A percentile compares a stretch with the other conserved stretches of the same genome.
Conservation (phyloP, 2,329 filamentous ascomycete genomes). For the Nothophoma quercina region DNA sequence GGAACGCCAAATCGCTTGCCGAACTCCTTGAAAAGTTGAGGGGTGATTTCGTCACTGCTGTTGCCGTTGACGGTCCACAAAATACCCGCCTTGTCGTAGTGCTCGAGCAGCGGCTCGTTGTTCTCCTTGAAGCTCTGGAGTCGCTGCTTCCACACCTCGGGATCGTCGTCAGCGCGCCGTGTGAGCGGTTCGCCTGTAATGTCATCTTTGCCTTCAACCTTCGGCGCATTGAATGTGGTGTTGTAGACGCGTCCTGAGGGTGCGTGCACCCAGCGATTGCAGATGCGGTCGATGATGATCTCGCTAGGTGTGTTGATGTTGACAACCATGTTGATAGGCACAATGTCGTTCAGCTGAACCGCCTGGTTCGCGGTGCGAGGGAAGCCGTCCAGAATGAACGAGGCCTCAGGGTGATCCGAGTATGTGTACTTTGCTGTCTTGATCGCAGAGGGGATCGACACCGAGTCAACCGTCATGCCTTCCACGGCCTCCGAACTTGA, state of each 20-base stretch:
- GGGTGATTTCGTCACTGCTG: conserved; percentile 93
- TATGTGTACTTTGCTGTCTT: conserved; percentile 52
- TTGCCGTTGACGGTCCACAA: conserved; percentile 87
- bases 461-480: conserved; percentile 50
- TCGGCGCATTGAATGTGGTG: conserved; percentile 87
- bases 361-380: conserved; percentile 88
- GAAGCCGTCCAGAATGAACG: conserved; percentile 96
- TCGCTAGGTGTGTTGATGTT: conserved; percentile 84
- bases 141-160: conserved; percentile 82
- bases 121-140: conserved; percentile 87
- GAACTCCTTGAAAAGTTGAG: conserved; percentile 85
- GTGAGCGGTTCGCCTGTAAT: conserved; percentile 86
- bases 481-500: conserved; percentile 44
- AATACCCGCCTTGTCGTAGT: conserved; percentile 85
- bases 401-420: conserved; percentile 76
- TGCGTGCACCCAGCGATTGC: conserved; percentile 91
- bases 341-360: conserved; percentile 74
- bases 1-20: conserved; percentile 71
- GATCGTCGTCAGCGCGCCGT: conserved; percentile 84
- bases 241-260: conserved; percentile 95
- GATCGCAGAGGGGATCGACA: conserved; percentile 52
- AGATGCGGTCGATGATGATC: conserved; percentile 88
- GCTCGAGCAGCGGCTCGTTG: conserved; percentile 82
- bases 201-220: conserved; percentile 82
- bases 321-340: conserved; percentile 95